These are phyloP conservation scores for Orbilia quercus DNA, from an alignment of 2,329 filamentous ascomycete species.

Conservation along the genomic window DNA sequence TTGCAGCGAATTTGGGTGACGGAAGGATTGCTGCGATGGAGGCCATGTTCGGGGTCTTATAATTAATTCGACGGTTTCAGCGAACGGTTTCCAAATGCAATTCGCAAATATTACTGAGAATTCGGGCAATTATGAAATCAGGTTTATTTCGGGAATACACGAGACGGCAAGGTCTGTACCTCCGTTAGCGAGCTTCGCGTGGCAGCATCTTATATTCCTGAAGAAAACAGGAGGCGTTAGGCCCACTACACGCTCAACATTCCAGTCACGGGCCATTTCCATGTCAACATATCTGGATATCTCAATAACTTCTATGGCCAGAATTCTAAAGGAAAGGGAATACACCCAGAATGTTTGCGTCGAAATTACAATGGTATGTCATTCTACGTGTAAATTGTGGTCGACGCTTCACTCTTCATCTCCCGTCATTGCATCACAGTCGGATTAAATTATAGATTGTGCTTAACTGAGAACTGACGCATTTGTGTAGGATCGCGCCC, in stretches of 20 bases:
- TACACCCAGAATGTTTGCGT: conserved; percentile 44
- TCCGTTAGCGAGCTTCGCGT: conserved; percentile 56
- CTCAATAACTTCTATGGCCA: conserved; percentile 24
- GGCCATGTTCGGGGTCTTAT: conserved; percentile 33
- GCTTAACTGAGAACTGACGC: conserved; percentile 40
- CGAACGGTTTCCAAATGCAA: conserved; percentile 50
- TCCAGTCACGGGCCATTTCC: conserved; percentile 45
- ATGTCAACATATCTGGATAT: conserved; percentile 50
- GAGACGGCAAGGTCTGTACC: conserved; percentile 49
- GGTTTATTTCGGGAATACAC: conserved; percentile 40
- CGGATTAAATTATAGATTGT: conserved; percentile 26
- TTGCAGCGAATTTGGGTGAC: conserved; percentile 36
- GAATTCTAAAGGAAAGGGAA: conserved; percentile 23
- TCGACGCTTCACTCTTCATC: conserved; percentile 6
- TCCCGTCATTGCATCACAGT: conserved; percentile 3
- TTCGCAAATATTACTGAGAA: conserved; percentile 44
- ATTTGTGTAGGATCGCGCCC: conserved; percentile 43
- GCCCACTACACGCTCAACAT: conserved; percentile 29
- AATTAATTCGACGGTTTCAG: conserved; percentile 54
- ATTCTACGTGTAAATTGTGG: conserved; percentile 16
- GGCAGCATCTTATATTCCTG: conserved; percentile 54
- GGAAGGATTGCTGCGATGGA: conserved; percentile 17
- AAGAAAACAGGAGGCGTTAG: conserved; percentile 49
- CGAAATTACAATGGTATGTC: conserved; percentile 53
- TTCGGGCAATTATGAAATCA: conserved; percentile 36